Conservation (phyloP, 441 rosid genomes). For the Populus hybrid region DNA sequence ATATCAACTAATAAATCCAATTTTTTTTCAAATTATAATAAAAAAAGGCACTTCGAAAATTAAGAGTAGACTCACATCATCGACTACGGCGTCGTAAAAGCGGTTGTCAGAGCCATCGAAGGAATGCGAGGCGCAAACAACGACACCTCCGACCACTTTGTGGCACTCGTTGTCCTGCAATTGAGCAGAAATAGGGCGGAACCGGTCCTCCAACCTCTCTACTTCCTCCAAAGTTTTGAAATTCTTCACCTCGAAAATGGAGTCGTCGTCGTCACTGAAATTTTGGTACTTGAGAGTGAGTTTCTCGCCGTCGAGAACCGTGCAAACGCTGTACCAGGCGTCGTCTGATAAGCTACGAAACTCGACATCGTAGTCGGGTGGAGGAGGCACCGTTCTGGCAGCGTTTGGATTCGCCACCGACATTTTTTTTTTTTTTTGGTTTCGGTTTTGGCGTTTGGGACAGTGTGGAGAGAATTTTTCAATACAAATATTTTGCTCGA, state of each 20-base stretch:
- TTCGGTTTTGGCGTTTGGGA: not conserved
- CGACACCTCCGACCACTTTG: slow-evolving; percentile 19
- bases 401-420: not conserved
- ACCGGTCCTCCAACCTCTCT: slow-evolving; percentile 11
- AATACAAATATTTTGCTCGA: no score
- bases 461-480: not conserved
- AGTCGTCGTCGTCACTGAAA: slow-evolving; percentile 26
- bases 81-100: slow-evolving; percentile 51
- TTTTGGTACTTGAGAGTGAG: slow-evolving; percentile 29
- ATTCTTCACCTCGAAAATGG: slow-evolving; percentile 17
- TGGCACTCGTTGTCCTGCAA: slow-evolving; percentile 40
- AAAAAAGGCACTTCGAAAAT: not conserved
- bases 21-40: not conserved
- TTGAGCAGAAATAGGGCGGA: slow-evolving; percentile 41
- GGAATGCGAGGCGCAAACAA: slow-evolving; percentile 43
- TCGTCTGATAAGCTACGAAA: slow-evolving; percentile 33
- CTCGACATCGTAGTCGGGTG: slow-evolving; percentile 20
- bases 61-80: slow-evolving; percentile 21
- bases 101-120: slow-evolving; percentile 21
- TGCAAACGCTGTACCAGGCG: slow-evolving; percentile 42
- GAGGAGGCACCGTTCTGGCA: not conserved
- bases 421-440: not conserved
- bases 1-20: not conserved
- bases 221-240: not conserved
- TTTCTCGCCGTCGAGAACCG: slow-evolving; percentile 22